These are phyloP conservation scores for Salmacisia buchloeana DNA, from an alignment of 1,284 basidiomycete species.

Conservation along the genomic window DNA sequence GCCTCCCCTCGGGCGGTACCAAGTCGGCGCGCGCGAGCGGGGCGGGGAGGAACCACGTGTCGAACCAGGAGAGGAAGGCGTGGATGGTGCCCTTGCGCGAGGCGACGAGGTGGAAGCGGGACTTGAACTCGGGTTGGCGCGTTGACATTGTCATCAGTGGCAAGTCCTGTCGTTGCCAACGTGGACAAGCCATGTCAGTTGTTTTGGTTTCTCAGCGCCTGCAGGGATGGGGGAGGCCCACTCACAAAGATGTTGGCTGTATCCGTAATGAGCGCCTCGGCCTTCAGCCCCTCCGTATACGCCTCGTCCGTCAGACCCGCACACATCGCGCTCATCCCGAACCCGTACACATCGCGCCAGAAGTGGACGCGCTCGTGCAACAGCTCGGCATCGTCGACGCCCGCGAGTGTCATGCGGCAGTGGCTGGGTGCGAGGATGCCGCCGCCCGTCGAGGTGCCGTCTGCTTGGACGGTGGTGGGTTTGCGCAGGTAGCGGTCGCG, in stretches of 20 bases:
- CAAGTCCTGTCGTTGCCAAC: constrained; percentile 19
- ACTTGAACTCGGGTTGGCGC: constrained; percentile 48
- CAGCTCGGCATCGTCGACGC: constrained; percentile 70
- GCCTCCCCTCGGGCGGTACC: constrained; percentile 5
- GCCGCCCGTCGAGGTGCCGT: constrained; percentile 16
- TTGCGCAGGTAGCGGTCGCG: constrained; percentile 72
- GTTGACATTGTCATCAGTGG: constrained; percentile 30
- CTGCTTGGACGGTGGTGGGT: not conserved
- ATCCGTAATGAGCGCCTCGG: constrained; percentile 26
- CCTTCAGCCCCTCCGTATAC: constrained; percentile 36
- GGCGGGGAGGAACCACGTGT: constrained; percentile 44
- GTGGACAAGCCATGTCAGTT: not conserved
- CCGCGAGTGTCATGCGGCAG: constrained; percentile 73
- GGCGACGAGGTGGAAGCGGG: constrained; percentile 27
- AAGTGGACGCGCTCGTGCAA: constrained; percentile 76
- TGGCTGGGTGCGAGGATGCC: constrained; percentile 92
- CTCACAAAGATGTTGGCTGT: constrained; percentile 27
- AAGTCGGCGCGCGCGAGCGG: not conserved
- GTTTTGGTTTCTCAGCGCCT: not conserved
- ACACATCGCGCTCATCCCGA: constrained; percentile 42
- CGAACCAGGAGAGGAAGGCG: constrained; percentile 47
- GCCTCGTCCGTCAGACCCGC: constrained; percentile 42
- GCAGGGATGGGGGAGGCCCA: not conserved
- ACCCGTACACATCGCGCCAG: constrained; percentile 85
- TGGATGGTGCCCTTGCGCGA: constrained; percentile 20